These are phyloP conservation scores for Paradendryphiella salina DNA, from an alignment of 2,329 filamentous ascomycete species.

Conservation along the genomic window DNA sequence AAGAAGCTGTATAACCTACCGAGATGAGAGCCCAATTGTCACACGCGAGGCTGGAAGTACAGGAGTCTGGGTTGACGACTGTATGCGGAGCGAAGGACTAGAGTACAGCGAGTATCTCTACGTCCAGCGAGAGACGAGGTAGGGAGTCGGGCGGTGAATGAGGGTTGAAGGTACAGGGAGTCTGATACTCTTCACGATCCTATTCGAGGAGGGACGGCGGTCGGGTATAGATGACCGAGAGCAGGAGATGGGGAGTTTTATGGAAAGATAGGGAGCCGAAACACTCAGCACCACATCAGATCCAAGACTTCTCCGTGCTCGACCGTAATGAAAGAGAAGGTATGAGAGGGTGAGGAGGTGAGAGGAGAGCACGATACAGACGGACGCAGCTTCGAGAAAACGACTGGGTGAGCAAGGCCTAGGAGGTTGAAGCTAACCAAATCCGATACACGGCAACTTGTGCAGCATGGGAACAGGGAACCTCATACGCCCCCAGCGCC, in stretches of 20 bases:
- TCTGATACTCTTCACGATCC: conserved; percentile 41
- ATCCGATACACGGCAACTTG: conserved; percentile 26
- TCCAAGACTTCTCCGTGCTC: conserved; percentile 46
- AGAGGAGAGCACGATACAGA: conserved; percentile 38
- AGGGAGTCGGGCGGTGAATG: conserved; percentile 24
- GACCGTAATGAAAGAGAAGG: conserved; percentile 41
- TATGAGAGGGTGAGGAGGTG: conserved; percentile 33
- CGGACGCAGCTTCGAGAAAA: conserved; percentile 44
- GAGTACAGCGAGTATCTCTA: conserved; percentile 36
- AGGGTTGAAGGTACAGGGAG: conserved; percentile 34
- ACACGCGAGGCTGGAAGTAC: conserved; percentile 37
- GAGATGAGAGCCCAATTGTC: conserved; percentile 16
- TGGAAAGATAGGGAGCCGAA: conserved; percentile 41
- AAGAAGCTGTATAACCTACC: conserved; percentile 30
- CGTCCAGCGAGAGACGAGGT: conserved; percentile 36
- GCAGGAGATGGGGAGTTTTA: conserved; percentile 44
- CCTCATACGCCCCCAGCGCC: conserved; percentile 18
- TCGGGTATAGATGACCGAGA: conserved; percentile 40
- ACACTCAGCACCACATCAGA: conserved; percentile 45
- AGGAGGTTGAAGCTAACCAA: conserved; percentile 33
- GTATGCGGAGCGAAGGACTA: conserved; percentile 49
- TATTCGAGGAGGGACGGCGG: conserved; percentile 44
- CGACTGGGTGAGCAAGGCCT: conserved; percentile 40
- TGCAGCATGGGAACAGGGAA: conserved; percentile 41
- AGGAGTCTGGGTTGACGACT: conserved; percentile 33